Base-by-base conservation (phyloP, 2,329 filamentous ascomycete genomes). In the Arthrobotrys sinensis region DNA sequence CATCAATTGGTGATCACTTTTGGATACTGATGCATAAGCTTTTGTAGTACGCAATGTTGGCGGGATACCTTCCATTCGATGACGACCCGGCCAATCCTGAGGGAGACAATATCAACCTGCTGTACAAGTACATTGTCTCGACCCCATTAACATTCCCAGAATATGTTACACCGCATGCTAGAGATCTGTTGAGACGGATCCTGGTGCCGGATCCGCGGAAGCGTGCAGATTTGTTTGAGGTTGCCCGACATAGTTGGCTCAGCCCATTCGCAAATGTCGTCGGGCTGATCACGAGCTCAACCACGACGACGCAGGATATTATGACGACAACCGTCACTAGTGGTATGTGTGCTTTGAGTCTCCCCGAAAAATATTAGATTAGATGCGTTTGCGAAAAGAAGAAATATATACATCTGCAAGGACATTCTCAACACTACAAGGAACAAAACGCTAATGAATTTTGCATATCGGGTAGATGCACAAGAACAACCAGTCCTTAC, bases 41-140 rank as follows among this genome's bases (percentile, higher is more conserved):
- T 65, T 10, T 21, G 21, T 82, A 98, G 94, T 99, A 99, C 84
- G 96, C 96, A 73, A 99, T 99, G 96, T 88, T 99, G 82, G 96
- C 96, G 45, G 96, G 96, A 50, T 99, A 99, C 84, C 88, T 99
- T 11, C 96, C 96, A 2, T 99, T 99, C 83, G 96, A 99, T 82
- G 96, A 99, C 83, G 96, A 99, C 82, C 96, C 96, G 80, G 96
- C 94, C 53, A 99, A 99, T 83, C 96, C 96, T 1, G 96, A 99
- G 85, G 96, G 96, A 81, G 96, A 99, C 84, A 99, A 99, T 84
- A 99, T 99, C 86, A 99, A 99, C 84, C 88, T 99, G 10, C 88
- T 99, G 32, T 99, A 99, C 88, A 98, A 98, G 86, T 99, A 99
- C 85, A 99, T 99, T 82, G 95, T 97, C 76, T 96, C 93, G 69